phyloP scores from a whole-genome alignment of 2,329 filamentous ascomycete species.

The Boeremia exigua region DNA sequence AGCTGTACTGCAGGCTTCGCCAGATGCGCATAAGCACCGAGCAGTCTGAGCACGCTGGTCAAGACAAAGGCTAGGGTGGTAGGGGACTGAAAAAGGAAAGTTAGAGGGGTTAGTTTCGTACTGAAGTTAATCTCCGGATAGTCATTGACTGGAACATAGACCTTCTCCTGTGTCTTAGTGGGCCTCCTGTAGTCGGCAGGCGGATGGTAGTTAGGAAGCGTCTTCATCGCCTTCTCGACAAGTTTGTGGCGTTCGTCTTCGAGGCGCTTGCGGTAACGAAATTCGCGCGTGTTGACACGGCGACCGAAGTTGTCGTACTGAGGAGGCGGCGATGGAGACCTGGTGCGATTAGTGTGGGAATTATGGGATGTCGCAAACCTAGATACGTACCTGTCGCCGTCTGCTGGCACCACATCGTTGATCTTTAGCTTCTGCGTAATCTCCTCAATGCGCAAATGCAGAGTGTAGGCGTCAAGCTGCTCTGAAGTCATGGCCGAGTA shows the following conservation, averaged over 20 bases:
- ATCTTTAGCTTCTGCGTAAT: slow-evolving; percentile 99
- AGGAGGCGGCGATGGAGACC: slow-evolving; percentile 92
- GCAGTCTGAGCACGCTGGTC: slow-evolving; percentile 51
- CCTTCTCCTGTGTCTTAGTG: slow-evolving; percentile 99
- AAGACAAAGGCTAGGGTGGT: slow-evolving; percentile 50
- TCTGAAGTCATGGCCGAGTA: slow-evolving; percentile 98
- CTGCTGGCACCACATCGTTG: slow-evolving; percentile 96
- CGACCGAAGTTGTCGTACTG: slow-evolving; percentile 99
- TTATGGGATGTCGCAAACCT: no score
- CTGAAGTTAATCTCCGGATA: slow-evolving; percentile 99
- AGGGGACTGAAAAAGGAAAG: slow-evolving; percentile 54
- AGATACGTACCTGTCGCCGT: slow-evolving; percentile 83
- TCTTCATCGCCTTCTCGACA: slow-evolving; percentile 99
- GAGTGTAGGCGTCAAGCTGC: slow-evolving; percentile 94
- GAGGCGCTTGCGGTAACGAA: slow-evolving; percentile 95
- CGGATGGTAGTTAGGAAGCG: slow-evolving; percentile 98
- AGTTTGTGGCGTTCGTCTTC: slow-evolving; percentile 99
- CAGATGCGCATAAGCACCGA: slow-evolving; percentile 36
- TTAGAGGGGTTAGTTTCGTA: slow-evolving; percentile 99
- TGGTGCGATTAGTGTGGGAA: slow-evolving; percentile 45
- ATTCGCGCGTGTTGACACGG: slow-evolving; percentile 98
- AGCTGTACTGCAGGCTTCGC: slow-evolving; percentile 46
- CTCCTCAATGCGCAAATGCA: slow-evolving; percentile 97
- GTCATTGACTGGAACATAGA: slow-evolving; percentile 99
- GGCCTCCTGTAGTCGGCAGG: slow-evolving; percentile 98